Evolutionary conservation across 768 basidiomycete genomes (phyloP), one percentile per base, ranked within the genome.

Genomic region (Pulveroboletus sp.): DNA sequence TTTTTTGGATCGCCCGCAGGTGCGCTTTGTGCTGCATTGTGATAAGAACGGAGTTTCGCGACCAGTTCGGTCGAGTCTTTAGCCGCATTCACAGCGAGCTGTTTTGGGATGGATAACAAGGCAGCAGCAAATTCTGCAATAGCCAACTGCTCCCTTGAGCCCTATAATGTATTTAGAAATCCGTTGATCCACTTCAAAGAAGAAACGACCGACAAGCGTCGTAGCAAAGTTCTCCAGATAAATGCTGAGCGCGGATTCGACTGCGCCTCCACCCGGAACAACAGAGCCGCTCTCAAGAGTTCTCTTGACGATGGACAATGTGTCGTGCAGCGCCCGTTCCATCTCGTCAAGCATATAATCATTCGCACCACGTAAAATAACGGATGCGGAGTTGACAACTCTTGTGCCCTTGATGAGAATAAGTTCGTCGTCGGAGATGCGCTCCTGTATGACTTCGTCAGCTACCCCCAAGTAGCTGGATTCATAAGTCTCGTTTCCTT

Each of bases 281-380:
- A 98, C 93, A 30, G 86, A 71, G 8, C 95, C 96, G 59, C 93
- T 94, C 76, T 99, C 96, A 41, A 98, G 72, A 6, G 96, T 98
- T 50, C 95, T 82, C 75, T 99, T 99, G 74, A 97, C 92, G 60
- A 96, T 80, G 27, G 90, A 95, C 55, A 98, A 70, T 2, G 90
- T 89, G 67, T 99, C 96, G 65, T 99, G 95, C 59, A 98, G 69
- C 0, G 92, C 87, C 42, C 96, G 77, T 72, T 99, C 96, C 96
- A 98, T 99, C 77, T 99, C 96, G 67, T 99, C 96, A 59, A 98
- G 73, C 89, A 97, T 93, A 69, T 95, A 97, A 69, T 99, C 96
- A 69, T 98, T 99, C 27, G 96, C 96, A 39, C 96, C 96, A 47
- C 96, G 82, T 51, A 99, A 76, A 50, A 99, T 82, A 62, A 99